Base-by-base conservation (phyloP, 2,329 filamentous ascomycete genomes). In the Gnomoniopsis sp. region DNA sequence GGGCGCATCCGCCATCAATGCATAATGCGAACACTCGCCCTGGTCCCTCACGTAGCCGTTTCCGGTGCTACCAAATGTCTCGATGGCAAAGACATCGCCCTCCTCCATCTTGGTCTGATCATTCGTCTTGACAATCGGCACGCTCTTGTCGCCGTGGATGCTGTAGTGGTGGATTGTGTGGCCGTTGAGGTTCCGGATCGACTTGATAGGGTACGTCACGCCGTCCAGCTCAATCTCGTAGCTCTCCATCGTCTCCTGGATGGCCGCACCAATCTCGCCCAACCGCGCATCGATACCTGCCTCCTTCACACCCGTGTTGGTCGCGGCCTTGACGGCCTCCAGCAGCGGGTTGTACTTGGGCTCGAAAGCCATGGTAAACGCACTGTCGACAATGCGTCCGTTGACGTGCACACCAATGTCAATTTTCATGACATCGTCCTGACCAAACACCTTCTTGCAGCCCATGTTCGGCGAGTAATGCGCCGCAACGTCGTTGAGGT, bases 21-120 rank as follows among this genome's bases (percentile, higher is more conserved):
- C 92, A 68, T 97, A 98, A 74, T 96, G 92, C 47, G 91, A 96
- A 19, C 87, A 85, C 79, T 96, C 93, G 75, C 91, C 89, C 75
- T 96, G 91, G 69, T 97, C 92, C 64, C 86, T 79, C 58, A 96
- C 90, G 70, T 90, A 89, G 64, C 92, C 93, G 71, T 91, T 93
- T 64, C 93, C 93, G 22, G 93, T 97, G 72, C 89, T 95, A 61
- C 93, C 93, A 73, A 97, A 97, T 0, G 93, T 97, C 78, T 97
- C 93, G 67, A 97, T 96, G 64, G 93, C 93, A 73, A 96, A 98
- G 19, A 92, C 88, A 70, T 98, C 93, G 46, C 92, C 92, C 75
- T 97, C 93, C 77, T 97, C 93, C 93, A 98, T 98, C 82, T 96
- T 96, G 54, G 91, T 96, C 72, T 88, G 86, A 69, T 96, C 91